Evolutionary conservation across 345 rosid species (phyloP).

Genomic region (Dovyalis caffra): DNA sequence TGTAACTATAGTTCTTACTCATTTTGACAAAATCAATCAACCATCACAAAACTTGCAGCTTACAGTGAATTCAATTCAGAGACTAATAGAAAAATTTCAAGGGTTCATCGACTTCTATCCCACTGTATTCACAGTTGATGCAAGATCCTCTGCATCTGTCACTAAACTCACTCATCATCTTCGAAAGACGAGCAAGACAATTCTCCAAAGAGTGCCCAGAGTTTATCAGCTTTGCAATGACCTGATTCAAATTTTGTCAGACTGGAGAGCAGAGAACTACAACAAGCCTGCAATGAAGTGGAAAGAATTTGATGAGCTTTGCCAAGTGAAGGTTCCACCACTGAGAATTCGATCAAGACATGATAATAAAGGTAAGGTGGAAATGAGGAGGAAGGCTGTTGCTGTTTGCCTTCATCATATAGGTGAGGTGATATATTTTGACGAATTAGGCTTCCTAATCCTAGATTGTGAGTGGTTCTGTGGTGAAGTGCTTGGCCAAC

Average conservation of each 20-base stretch:
- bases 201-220: conserved; percentile 80
- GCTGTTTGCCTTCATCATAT: conserved; percentile 89
- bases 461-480: conserved; percentile 91
- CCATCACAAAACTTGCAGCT: conserved; percentile 60
- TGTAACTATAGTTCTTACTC: conserved; percentile 77
- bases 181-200: conserved; percentile 63
- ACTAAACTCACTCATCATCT: conserved; percentile 72
- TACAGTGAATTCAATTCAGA: conserved; percentile 54
- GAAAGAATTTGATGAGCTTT: conserved; percentile 82
- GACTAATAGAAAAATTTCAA: conserved; percentile 67
- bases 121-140: conserved; percentile 86
- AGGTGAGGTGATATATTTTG: conserved; percentile 84
- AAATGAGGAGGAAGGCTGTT: conserved; percentile 67
- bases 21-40: conserved; percentile 61
- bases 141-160: conserved; percentile 81
- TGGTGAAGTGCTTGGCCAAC: conserved; percentile 76
- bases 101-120: conserved; percentile 80
- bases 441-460: conserved; percentile 65
- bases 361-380: conserved; percentile 59
- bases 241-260: conserved; percentile 63
- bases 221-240: conserved; percentile 93
- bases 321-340: conserved; percentile 77
- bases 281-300: conserved; percentile 83
- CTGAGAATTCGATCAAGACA: conserved; percentile 73
- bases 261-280: conserved; percentile 77